Evolutionary conservation across 225 moss, liverwort and hornwort genomes (phyloP), one percentile per base, ranked within the genome.

Genomic region (Rhytidiadelphus loreus): DNA sequence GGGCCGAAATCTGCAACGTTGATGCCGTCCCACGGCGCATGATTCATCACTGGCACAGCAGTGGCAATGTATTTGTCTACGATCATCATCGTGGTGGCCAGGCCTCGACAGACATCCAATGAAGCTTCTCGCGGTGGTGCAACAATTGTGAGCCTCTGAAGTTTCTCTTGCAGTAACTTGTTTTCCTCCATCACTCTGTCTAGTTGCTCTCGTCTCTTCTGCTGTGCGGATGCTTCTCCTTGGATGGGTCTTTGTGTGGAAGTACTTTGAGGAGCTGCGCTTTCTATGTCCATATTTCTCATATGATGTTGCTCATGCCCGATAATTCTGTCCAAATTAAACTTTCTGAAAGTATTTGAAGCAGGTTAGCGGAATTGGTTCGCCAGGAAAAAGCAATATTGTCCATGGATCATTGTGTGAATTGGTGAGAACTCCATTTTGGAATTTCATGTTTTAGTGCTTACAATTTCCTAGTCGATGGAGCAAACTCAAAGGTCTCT

Each of bases 1-100:
- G 93, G 95, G 84, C 87, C 96, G 85, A 95, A 95, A 80, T 96
- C 95, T 63, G 95, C 95, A 35, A 96, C 91, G 69, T 93, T 93
- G 84, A 96, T 91, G 66, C 93, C 95, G 74, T 96, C 90, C 96
- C 95, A 96, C 30, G 95, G 94, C 81, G 92, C 90, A 72, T 95
- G 87, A 63, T 92, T 91, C 85, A 96, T 92, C 77, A 91, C 91
- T 44, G 92, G 95, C 90, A 94, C 91, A 57, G 57, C 39, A 26
- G 86, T 88, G 71, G 92, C 95, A 77, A 91, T 89, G 57, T 90
- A 82, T 59, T 96, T 95, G 28, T 91, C 94, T 26, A 95, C 43
- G 87, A 95, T 90, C 95, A 95, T 95, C 68, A 95, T 92, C 83
- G 90, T 92, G 58, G 95, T 92, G 60, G 92, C 88, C 78, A 95